Evolutionary conservation across 1,139 yeast genomes (phyloP).

Genomic region (Suhomyces coccinellae): DNA sequence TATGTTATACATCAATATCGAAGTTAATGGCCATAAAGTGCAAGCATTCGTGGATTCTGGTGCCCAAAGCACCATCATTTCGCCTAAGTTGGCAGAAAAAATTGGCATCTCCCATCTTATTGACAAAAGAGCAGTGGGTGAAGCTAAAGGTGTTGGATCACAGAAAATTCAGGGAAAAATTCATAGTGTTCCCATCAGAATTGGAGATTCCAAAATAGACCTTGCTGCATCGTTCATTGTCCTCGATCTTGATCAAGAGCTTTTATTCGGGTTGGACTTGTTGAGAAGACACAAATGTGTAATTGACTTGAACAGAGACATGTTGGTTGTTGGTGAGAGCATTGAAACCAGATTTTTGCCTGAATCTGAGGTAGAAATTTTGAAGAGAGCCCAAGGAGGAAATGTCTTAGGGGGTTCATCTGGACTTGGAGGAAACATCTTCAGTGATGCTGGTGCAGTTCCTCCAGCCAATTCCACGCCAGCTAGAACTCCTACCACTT

Average conservation of each 20-base stretch:
- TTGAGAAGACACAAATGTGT: slow-evolving; percentile 83
- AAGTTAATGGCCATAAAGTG: slow-evolving; percentile 75
- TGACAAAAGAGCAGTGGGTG: slow-evolving; percentile 79
- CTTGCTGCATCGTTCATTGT: slow-evolving; percentile 83
- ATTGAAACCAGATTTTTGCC: slow-evolving; percentile 68
- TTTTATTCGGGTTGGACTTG: slow-evolving; percentile 74
- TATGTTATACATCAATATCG: slow-evolving; percentile 79
- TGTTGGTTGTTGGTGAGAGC: slow-evolving; percentile 69
- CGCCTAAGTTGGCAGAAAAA: slow-evolving; percentile 71
- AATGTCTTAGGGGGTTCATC: slow-evolving; percentile 11
- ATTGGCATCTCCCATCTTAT: slow-evolving; percentile 72
- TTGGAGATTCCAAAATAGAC: slow-evolving; percentile 54
- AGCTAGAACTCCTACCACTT: slow-evolving; percentile 17
- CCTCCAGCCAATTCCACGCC: slow-evolving; percentile 10
- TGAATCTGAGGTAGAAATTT: slow-evolving; percentile 52
- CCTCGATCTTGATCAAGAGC: slow-evolving; percentile 71
- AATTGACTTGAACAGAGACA: slow-evolving; percentile 69
- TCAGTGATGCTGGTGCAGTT: slow-evolving; percentile 24
- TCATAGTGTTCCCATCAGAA: slow-evolving; percentile 83
- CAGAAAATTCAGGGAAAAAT: slow-evolving; percentile 78
- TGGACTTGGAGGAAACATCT: slow-evolving; percentile 40
- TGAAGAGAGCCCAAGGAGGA: not conserved
- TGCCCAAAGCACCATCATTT: slow-evolving; percentile 86
- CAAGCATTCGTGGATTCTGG: slow-evolving; percentile 97
- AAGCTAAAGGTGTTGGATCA: slow-evolving; percentile 89